Evolutionary conservation across 306 rosid species (phyloP).

Genomic region (Cucumis sativus): DNA sequence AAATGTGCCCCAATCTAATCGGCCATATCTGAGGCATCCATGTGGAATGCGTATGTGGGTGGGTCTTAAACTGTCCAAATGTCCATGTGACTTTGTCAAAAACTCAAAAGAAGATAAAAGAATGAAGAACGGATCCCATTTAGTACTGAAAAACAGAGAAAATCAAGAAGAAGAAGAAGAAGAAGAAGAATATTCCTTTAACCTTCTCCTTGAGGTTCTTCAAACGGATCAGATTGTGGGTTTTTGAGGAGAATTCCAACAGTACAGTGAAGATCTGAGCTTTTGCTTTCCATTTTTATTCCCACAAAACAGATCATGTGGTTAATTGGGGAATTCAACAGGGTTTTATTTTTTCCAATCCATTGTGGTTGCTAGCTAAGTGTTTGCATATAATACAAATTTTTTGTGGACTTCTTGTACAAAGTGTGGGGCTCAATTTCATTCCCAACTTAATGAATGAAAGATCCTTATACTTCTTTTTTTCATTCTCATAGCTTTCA

Average conservation of each 20-base stretch:
- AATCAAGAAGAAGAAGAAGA: background rate
- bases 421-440: background rate
- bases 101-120: background rate
- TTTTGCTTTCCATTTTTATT: background rate
- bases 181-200: background rate
- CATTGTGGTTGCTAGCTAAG: constrained; percentile 2
- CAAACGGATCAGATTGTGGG: background rate
- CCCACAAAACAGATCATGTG: background rate
- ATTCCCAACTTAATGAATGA: background rate
- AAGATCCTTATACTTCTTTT: background rate
- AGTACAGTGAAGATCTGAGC: background rate
- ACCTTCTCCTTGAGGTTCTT: background rate
- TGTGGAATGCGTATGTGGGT: constrained; percentile 45
- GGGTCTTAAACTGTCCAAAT: constrained; percentile 57
- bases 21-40: constrained; percentile 23
- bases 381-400: background rate
- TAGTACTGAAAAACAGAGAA: background rate
- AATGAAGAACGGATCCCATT: background rate
- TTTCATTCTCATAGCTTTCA: background rate
- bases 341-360: background rate
- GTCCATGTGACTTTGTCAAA: constrained; percentile 84
- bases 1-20: constrained; percentile 14
- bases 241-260: background rate
- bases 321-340: background rate
- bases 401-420: background rate